A percentile compares a stretch with the other conserved stretches of the same genome.
Conservation (phyloP, 2,329 filamentous ascomycete genomes). For the Lachnellula cervina region DNA sequence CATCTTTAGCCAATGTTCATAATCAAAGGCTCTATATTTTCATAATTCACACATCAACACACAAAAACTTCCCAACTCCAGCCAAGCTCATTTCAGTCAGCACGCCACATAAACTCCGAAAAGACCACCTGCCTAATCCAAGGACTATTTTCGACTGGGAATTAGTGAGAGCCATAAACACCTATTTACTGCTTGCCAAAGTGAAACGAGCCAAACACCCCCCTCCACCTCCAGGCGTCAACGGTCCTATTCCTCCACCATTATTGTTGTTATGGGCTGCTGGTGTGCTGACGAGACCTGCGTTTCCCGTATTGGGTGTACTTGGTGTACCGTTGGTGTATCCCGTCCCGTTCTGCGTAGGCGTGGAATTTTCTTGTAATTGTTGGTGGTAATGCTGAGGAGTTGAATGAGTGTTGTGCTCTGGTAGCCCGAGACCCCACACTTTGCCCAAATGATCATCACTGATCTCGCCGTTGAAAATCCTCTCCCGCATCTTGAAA, state of each 20-base stretch:
- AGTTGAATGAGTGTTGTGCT: conserved; percentile 44
- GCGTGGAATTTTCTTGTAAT: conserved; percentile 43
- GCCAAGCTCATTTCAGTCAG: not conserved
- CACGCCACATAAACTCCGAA: conserved; percentile 14
- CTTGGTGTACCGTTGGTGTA: conserved; percentile 49
- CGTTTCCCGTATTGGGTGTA: conserved; percentile 68
- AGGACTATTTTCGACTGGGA: conserved; percentile 1
- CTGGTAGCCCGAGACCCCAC: conserved; percentile 78
- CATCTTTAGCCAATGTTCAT: not conserved
- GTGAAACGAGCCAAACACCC: conserved; percentile 68
- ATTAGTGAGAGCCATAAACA: conserved; percentile 2
- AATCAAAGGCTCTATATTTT: conserved; percentile 6
- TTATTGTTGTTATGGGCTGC: conserved; percentile 46
- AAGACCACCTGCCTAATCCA: conserved; percentile 3
- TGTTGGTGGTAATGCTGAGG: conserved; percentile 36
- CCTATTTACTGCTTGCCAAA: conserved; percentile 29
- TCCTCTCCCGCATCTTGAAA: conserved; percentile 84
- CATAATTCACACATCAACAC: conserved; percentile 9
- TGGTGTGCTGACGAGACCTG: conserved; percentile 40
- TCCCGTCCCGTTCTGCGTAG: conserved; percentile 49
- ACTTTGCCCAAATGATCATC: conserved; percentile 84
- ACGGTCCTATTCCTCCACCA: conserved; percentile 56
- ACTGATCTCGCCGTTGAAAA: conserved; percentile 78
- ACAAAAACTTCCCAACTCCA: not conserved
- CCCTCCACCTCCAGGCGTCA: conserved; percentile 75